Evolutionary conservation across 805 yeast genomes (phyloP).

Genomic region (Wickerhamiella sorbophila): DNA sequence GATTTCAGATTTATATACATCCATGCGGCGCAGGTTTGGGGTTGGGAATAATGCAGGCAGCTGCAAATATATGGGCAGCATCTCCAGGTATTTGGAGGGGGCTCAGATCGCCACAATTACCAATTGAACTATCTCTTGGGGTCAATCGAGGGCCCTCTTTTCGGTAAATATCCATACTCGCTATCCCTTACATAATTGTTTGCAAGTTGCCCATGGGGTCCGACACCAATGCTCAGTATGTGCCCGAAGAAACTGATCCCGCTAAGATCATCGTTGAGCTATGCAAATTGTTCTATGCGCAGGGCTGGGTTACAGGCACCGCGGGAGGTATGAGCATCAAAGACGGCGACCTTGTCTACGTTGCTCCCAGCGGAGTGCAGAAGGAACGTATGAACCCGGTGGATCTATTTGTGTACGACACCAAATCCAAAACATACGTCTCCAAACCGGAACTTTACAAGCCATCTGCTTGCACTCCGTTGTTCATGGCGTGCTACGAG

Average conservation of each 20-base stretch:
- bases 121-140: no score
- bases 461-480: conserved; percentile 90
- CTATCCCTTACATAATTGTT: neutral
- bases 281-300: conserved; percentile 59
- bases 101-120: no score
- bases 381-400: conserved; percentile 74
- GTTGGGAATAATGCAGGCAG: no score
- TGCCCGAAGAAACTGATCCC: conserved; percentile 49
- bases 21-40: no score
- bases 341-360: conserved; percentile 40
- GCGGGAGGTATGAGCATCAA: conserved; percentile 88
- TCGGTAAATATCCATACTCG: no score
- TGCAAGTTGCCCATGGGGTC: conserved; percentile 14
- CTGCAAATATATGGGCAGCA: no score
- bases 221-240: conserved; percentile 16
- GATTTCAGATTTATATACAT: no score
- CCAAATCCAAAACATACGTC: conserved; percentile 37
- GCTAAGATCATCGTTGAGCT: conserved; percentile 74
- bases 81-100: no score
- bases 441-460: conserved; percentile 52
- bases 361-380: conserved; percentile 95
- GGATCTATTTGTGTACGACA: conserved; percentile 65
- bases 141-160: no score
- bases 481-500: conserved; percentile 59
- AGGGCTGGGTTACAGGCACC: conserved; percentile 90